Evolutionary conservation across 2,329 filamentous ascomycete genomes (phyloP).

Genomic region (Alternaria sp.): DNA sequence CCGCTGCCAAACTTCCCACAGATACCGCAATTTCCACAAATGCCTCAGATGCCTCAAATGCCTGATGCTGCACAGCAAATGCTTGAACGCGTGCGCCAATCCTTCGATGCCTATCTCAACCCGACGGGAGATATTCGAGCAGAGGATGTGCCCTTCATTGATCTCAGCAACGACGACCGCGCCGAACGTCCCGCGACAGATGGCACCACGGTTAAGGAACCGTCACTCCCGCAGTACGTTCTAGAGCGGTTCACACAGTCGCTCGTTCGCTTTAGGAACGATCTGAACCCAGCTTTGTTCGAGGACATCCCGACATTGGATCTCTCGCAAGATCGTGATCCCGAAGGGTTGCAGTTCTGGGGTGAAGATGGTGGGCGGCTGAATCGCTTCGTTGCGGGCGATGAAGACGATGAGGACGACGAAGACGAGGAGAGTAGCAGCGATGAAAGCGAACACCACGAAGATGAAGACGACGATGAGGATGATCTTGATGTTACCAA

Average conservation of each 20-base stretch:
- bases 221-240: constrained; percentile 54
- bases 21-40: constrained; percentile 28
- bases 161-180: constrained; percentile 45
- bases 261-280: constrained; percentile 54
- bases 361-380: constrained; percentile 37
- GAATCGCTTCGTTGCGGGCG: constrained; percentile 28
- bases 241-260: constrained; percentile 54
- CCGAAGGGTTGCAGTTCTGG: constrained; percentile 42
- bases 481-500: constrained; percentile 34
- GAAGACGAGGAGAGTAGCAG: constrained; percentile 42
- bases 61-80: constrained; percentile 44
- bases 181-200: constrained; percentile 44
- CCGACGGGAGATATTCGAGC: constrained; percentile 41
- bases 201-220: constrained; percentile 44
- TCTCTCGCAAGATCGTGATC: constrained; percentile 33
- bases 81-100: constrained; percentile 45
- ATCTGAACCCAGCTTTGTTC: constrained; percentile 44
- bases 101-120: constrained; percentile 54
- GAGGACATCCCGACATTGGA: constrained; percentile 43
- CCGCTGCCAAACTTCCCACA: constrained; percentile 40
- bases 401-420: constrained; percentile 39
- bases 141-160: constrained; percentile 45
- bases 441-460: constrained; percentile 44
- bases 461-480: constrained; percentile 38
- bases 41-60: constrained; percentile 37